Percentiles rank a stretch among this genome's conserved stretches.
These are phyloP conservation scores for Kwoniella shandongensis DNA, from an alignment of 768 basidiomycete genomes.

Conservation along the genomic window DNA sequence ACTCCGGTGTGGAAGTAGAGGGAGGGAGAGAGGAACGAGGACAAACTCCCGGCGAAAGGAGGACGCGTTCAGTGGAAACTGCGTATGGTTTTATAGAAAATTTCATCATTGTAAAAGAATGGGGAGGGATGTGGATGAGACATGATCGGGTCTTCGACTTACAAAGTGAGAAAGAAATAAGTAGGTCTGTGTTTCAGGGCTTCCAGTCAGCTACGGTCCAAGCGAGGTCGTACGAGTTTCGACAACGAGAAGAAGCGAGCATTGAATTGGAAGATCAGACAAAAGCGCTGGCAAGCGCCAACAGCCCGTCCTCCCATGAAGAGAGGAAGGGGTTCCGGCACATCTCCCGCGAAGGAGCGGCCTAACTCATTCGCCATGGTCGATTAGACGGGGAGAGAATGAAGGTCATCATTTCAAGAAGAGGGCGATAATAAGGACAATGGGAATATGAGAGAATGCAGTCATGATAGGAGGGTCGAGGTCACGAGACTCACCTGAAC, in stretches of 20 bases:
- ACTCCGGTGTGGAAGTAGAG: conserved; percentile 34
- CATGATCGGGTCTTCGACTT: not conserved
- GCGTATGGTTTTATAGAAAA: conserved; percentile 53
- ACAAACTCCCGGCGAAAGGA: conserved; percentile 51
- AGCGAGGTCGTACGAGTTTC: not conserved
- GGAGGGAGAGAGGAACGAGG: conserved; percentile 19
- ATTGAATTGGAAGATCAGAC: conserved; percentile 43
- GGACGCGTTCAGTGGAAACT: conserved; percentile 55
- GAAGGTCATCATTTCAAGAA: conserved; percentile 51
- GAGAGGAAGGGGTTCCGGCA: conserved; percentile 43
- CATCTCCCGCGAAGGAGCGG: conserved; percentile 50
- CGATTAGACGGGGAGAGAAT: conserved; percentile 56
- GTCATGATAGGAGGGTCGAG: not conserved
- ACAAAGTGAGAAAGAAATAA: conserved; percentile 11
- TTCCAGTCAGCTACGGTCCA: not conserved
- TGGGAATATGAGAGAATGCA: conserved; percentile 14
- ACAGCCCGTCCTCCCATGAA: conserved; percentile 34
- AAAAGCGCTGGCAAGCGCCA: conserved; percentile 55
- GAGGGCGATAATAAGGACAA: no score
- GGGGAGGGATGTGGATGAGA: not conserved
- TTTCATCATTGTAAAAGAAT: conserved; percentile 47
- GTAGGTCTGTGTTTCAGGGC: conserved; percentile 1
- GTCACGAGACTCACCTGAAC: conserved; percentile 10
- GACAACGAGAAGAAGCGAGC: not conserved
- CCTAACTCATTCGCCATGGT: conserved; percentile 55